Percentiles rank a stretch among this genome's conserved stretches.
These are phyloP conservation scores for Akanthomyces uredinophilus DNA, from an alignment of 2,329 filamentous ascomycete genomes.

Conservation along the genomic window DNA sequence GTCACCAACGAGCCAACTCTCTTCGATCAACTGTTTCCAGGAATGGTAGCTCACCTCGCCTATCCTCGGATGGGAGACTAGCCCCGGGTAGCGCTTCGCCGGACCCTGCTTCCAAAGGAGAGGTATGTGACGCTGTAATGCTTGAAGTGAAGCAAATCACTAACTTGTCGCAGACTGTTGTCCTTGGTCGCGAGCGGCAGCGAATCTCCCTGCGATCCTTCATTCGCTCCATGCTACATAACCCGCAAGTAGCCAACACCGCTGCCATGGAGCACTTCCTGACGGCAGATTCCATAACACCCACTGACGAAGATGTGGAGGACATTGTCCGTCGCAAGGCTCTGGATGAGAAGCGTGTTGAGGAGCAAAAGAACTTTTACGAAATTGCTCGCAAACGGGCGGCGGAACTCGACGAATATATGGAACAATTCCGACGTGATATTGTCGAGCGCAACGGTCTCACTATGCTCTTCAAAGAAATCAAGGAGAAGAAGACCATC, in stretches of 20 bases:
- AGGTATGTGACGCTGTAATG: conserved; percentile 6
- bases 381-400: conserved; percentile 89
- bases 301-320: conserved; percentile 75
- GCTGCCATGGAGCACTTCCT: conserved; percentile 83
- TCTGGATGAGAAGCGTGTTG: conserved; percentile 80
- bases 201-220: conserved; percentile 88
- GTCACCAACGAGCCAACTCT: conserved; percentile 21
- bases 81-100: conserved; percentile 22
- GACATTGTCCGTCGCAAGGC: conserved; percentile 76
- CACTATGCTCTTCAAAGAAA: conserved; percentile 87
- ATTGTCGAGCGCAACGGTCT: conserved; percentile 73
- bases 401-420: conserved; percentile 91
- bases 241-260: conserved; percentile 76
- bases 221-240: conserved; percentile 78
- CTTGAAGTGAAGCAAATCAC: neutral
- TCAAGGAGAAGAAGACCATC: conserved; percentile 83
- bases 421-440: conserved; percentile 79
- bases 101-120: conserved; percentile 22
- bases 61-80: conserved; percentile 27
- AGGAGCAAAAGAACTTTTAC: conserved; percentile 92
- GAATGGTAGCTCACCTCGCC: conserved; percentile 25
- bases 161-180: conserved; percentile 39
- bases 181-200: conserved; percentile 81
- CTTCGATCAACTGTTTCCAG: conserved; percentile 26
- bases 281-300: conserved; percentile 62